Evolutionary conservation across 2,329 filamentous ascomycete species (phyloP), one percentile per base, ranked within the genome.

Genomic region (Sphaerulina vaccinii): DNA sequence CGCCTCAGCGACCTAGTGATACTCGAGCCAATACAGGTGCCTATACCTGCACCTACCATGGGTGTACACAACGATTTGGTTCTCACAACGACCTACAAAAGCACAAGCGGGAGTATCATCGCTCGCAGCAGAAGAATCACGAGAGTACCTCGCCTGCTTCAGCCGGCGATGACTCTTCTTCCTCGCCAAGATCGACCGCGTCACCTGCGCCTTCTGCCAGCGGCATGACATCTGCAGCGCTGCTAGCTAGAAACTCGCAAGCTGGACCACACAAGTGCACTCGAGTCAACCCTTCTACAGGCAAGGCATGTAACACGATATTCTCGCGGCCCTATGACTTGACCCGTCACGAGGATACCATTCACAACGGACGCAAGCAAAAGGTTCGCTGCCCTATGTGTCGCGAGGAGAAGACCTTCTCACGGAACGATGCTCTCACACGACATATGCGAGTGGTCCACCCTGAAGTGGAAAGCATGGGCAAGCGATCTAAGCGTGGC

Each of bases 251-350:
- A 55, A 95, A 93, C 68, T 92, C 86, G 4, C 93, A 97, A 70
- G 88, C 90, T 8, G 93, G 93, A 0, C 93, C 93, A 24, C 93
- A 97, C 75, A 86, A 86, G 63, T 99, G 93, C 71, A 88, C 91
- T 66, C 84, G 91, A 60, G 89, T 92, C 73, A 97, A 97, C 71
- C 92, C 92, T 1, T 92, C 88, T 58, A 97, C 93, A 0, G 89
- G 90, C 58, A 96, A 96, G 74, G 87, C 90, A 0, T 97, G 93
- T 79, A 92, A 89, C 68, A 95, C 90, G 0, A 79, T 96, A 48
- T 97, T 99, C 72, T 96, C 92, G 1, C 80, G 93, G 16, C 93
- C 93, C 1, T 99, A 99, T 76, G 93, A 99, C 71, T 79, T 99
- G 46, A 99, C 93, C 0, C 81, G 93, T 18, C 93, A 99, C 68